Base-by-base conservation (phyloP, 1,284 basidiomycete genomes). In the Erythrobasidium hasegawianum region DNA sequence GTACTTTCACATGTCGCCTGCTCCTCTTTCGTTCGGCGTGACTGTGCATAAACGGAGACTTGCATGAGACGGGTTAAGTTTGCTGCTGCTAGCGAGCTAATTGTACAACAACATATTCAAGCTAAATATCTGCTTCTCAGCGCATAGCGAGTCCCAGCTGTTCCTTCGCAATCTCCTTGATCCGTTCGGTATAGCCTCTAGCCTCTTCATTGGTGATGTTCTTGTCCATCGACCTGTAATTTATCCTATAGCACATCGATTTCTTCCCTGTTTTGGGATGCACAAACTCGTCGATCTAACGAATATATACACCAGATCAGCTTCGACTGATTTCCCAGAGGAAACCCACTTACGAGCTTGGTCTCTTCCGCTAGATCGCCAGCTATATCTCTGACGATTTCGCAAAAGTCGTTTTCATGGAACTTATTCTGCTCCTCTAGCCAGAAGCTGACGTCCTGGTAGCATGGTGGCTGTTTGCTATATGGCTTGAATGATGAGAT, bases 361-460 rank as follows among this genome's bases (percentile, higher is more conserved):
- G 98, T 94, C 71, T 90, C 87, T 76, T 98, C 95, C 0, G 88
- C 91, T 61, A 95, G 74, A 77, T 97, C 94, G 0, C 92, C 93
- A 0, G 90, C 93, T 5, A 88, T 83, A 72, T 97, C 94, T 57
- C 96, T 82, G 5, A 98, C 88, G 54, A 95, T 82, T 76, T 99
- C 96, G 77, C 90, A 97, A 74, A 97, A 88, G 77, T 98, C 96
- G 75, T 98, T 97, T 72, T 97, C 92, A 76, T 97, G 93, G 75
- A 95, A 83, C 11, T 27, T 45, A 7, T 13, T n/a, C 1, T 18
- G 45, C 55, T 58, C 22, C n/a, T 59, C 49, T 56, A 88, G 74
- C 95, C 95, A 96, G 80, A 96, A 95, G 76, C 88, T 90, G 74
- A 95, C 81, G 73, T 96, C 93, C 78, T 90, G 91, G 81, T 86